Evolutionary conservation across 192 early-diverging fungal genomes (phyloP).

Genomic region (Coemansia sp.): DNA sequence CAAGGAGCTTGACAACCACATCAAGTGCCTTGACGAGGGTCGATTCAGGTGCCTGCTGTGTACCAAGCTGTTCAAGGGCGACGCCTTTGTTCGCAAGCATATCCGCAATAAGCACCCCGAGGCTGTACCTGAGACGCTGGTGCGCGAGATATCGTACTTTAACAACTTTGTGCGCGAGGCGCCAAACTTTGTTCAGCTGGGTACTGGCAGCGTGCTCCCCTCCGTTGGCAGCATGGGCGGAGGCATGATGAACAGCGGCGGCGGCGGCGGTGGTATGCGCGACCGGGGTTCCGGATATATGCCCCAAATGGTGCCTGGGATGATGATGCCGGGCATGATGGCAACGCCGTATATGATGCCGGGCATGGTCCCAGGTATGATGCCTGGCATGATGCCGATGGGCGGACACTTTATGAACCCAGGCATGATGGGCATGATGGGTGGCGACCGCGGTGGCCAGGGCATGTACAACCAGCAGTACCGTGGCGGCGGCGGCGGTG

Average conservation of each 20-base stretch:
- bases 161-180: constrained; percentile 90
- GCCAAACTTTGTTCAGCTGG: constrained; percentile 66
- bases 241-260: constrained; percentile 15
- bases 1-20: constrained; percentile 40
- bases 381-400: constrained; percentile 53
- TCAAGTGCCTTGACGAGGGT: constrained; percentile 63
- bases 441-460: constrained; percentile 33
- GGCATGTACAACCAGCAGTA: constrained; percentile 36
- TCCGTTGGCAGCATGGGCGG: constrained; percentile 14
- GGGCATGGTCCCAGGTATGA: constrained; percentile 46
- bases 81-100: constrained; percentile 93
- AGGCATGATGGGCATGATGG: constrained; percentile 47
- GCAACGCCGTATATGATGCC: constrained; percentile 43
- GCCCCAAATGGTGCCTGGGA: constrained; percentile 50
- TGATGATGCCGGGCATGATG: constrained; percentile 56
- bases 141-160: constrained; percentile 71
- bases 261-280: constrained; percentile 18
- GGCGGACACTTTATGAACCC: constrained; percentile 47
- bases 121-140: constrained; percentile 55
- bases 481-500: constrained; percentile 10
- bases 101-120: constrained; percentile 86
- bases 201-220: constrained; percentile 35
- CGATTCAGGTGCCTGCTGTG: constrained; percentile 90
- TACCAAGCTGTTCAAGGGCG: constrained; percentile 91
- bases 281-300: constrained; percentile 36